Evolutionary conservation across 2,329 filamentous ascomycete species (phyloP).

Genomic region (Sphaerostilbella broomeana): DNA sequence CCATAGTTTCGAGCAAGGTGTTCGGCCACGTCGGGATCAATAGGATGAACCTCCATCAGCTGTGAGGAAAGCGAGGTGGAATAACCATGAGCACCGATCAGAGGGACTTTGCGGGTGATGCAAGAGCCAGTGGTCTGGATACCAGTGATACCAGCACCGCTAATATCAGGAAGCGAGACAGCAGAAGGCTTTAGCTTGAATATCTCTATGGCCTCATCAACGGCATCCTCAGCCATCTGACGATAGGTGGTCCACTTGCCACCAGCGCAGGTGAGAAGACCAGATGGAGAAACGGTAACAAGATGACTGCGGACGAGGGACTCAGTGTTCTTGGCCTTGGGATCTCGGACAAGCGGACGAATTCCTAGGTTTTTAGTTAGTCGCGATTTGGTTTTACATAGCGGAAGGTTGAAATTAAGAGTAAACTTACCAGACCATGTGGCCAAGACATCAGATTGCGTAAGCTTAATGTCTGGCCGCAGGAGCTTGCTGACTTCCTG

Average conservation of each 20-base stretch:
- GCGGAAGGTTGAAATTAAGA: no score
- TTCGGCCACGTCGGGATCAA: slow-evolving; percentile 35
- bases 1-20: slow-evolving; percentile 38
- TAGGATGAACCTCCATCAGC: slow-evolving; percentile 30
- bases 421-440: slow-evolving; percentile 64
- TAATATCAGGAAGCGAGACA: slow-evolving; percentile 55
- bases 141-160: slow-evolving; percentile 48
- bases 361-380: slow-evolving; percentile 41
- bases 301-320: slow-evolving; percentile 79
- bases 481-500: slow-evolving; percentile 71
- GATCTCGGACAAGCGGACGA: slow-evolving; percentile 72
- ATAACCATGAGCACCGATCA: slow-evolving; percentile 72
- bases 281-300: slow-evolving; percentile 66
- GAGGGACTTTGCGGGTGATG: slow-evolving; percentile 65
- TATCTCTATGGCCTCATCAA: slow-evolving; percentile 66
- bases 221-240: slow-evolving; percentile 81
- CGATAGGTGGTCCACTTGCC: slow-evolving; percentile 88
- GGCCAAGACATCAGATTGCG: slow-evolving; percentile 68
- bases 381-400: neutral
- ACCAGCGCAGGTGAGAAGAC: slow-evolving; percentile 72
- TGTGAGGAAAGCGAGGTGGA: slow-evolving; percentile 29
- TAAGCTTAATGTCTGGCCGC: slow-evolving; percentile 67
- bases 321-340: slow-evolving; percentile 74
- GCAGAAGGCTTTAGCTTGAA: slow-evolving; percentile 53
- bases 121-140: slow-evolving; percentile 60